These are phyloP conservation scores for Vachellia collinsii DNA, from an alignment of 306 rosid genomes.

Conservation along the genomic window DNA sequence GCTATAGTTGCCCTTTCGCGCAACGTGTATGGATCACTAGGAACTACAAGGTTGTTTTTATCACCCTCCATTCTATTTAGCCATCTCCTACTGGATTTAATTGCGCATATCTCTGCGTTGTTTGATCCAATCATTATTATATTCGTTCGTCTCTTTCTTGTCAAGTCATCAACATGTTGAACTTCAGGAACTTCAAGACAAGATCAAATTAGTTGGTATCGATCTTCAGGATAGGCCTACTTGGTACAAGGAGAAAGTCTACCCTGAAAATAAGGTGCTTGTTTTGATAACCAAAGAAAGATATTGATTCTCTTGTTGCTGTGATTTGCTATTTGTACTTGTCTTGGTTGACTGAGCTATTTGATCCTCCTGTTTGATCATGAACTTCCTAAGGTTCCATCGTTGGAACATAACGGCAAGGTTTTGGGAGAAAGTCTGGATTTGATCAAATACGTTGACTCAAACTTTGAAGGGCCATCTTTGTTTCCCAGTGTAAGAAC, in stretches of 20 bases:
- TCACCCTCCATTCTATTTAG: background rate
- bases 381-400: conserved; percentile 37
- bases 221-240: conserved; percentile 57
- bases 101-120: background rate
- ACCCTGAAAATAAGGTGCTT: conserved; percentile 64
- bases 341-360: background rate
- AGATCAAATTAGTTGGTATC: conserved; percentile 54
- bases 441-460: conserved; percentile 67
- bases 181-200: conserved; percentile 54
- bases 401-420: conserved; percentile 80
- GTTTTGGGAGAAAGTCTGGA: conserved; percentile 82
- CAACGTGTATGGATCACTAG: conserved; percentile 67
- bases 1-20: conserved; percentile 57
- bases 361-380: background rate
- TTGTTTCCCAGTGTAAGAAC: conserved; percentile 58
- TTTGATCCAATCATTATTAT: background rate
- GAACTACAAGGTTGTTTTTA: conserved; percentile 56
- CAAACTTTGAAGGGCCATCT: conserved; percentile 56
- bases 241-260: conserved; percentile 85
- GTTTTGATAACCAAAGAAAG: background rate
- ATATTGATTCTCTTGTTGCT: background rate
- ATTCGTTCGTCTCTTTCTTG: background rate
- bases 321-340: background rate
- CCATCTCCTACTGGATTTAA: too few species aligned
- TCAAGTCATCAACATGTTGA: background rate